Evolutionary conservation across 139 green algal genomes (phyloP).

Genomic region (Diplosphaera chodatii): DNA sequence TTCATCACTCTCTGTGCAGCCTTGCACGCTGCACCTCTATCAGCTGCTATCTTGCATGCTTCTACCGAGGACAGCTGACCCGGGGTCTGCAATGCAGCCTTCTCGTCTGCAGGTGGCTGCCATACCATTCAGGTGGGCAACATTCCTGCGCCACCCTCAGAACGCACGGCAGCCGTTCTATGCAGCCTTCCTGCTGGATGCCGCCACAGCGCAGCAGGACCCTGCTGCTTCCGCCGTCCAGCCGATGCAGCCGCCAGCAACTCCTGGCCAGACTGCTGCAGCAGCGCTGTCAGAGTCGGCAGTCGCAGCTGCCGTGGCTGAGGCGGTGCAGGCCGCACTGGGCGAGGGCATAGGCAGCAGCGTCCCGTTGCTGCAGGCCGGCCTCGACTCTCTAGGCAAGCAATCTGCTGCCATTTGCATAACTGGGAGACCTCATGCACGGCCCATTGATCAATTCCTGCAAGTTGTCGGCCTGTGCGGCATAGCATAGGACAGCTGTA

Average conservation of each 20-base stretch:
- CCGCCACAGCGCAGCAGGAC: neutral
- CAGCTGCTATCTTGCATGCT: too few species aligned
- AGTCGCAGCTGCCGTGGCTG: neutral
- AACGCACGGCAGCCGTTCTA: neutral
- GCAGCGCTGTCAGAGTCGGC: neutral
- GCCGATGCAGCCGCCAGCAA: too few species aligned
- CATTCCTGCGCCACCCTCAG: constrained; percentile 12
- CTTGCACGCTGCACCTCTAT: too few species aligned
- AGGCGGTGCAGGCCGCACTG: neutral
- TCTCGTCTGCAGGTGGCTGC: constrained; percentile 3
- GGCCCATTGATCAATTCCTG: too few species aligned
- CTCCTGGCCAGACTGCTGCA: neutral
- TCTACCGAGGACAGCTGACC: too few species aligned
- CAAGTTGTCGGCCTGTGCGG: too few species aligned
- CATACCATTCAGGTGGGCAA: constrained; percentile 22
- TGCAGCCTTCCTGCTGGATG: neutral
- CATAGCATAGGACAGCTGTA: too few species aligned
- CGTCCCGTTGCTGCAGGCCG: constrained; percentile 11
- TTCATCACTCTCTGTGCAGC: too few species aligned
- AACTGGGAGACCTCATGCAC: too few species aligned
- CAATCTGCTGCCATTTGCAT: too few species aligned
- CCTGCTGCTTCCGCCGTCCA: too few species aligned
- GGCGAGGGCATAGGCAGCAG: neutral
- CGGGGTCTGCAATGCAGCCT: too few species aligned
- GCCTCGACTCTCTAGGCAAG: constrained; percentile 17